phyloP scores from a whole-genome alignment of 345 rosid genomes.

The Populus alba region DNA sequence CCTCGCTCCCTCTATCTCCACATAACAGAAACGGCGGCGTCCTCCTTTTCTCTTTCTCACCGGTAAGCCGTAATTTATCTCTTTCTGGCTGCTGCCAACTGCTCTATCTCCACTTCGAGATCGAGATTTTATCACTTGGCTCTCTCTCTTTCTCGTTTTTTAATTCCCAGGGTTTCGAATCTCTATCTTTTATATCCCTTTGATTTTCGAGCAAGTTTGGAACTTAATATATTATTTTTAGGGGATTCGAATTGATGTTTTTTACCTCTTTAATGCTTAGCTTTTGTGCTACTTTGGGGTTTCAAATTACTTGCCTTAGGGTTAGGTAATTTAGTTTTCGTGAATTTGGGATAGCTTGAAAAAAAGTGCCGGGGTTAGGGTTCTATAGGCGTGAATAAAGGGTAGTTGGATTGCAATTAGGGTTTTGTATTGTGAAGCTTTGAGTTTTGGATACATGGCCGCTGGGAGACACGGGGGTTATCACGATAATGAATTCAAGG shows the following conservation, averaged over 20 bases:
- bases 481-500: conserved; percentile 60
- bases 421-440: conserved; percentile 21
- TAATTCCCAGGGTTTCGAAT: conserved; percentile 9
- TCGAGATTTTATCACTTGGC: neutral
- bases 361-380: conserved; percentile 7
- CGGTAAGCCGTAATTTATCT: conserved; percentile 27
- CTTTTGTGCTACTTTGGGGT: conserved; percentile 17
- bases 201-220: neutral
- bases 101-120: conserved; percentile 1
- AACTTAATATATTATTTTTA: neutral
- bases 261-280: neutral
- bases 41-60: neutral
- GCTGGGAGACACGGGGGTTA: conserved; percentile 79
- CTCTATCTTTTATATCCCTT: neutral
- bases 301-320: conserved; percentile 14
- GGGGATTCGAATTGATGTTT: neutral
- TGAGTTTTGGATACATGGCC: conserved; percentile 49
- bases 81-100: neutral
- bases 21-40: neutral
- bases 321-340: conserved; percentile 6
- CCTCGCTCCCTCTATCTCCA: neutral
- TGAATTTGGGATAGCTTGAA: neutral
- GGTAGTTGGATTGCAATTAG: conserved; percentile 18
- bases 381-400: neutral
- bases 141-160: neutral